Base-by-base conservation (phyloP, 2,329 filamentous ascomycete genomes). In the Fusarium sp. region DNA sequence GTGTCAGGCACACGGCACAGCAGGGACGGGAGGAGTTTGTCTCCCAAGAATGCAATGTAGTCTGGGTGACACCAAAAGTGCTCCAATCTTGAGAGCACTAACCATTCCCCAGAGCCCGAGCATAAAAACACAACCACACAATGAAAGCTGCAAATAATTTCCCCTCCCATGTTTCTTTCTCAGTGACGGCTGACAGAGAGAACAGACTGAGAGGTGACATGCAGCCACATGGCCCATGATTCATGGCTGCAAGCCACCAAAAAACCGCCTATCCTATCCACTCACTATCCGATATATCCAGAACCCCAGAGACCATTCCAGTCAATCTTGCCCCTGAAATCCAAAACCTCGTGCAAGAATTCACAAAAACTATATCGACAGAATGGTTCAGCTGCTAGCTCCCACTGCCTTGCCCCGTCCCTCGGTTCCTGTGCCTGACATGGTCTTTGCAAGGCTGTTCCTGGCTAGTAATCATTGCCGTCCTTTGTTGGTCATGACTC, bases 401-500 rank as follows among this genome's bases (percentile, higher is more conserved):
- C 33, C 45, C 30, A 39, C 44, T 54, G 15, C 44, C 42, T 47
- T 54, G 26, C 31, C 65, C 58, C 14, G 24, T 45, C 14, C 39
- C 56, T 70, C 28, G 57, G 66, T 57, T 48, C 70, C 66, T 70
- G 67, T 60, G 33, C 60, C 67, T 70, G 67, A 33, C 47, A 70
- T 58, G 36, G n/a, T 36, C 38, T 48, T 48, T 39, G 26, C 59
- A 58, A 70, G 22, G 53, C 57, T 68, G 70, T 73, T 73, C 70
- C 66, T 73, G 70, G 70, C 70, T 73, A 67, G 65, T 41, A 54
- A 68, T 54, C 65, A 58, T 71, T 71, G 53, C 53, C 56, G 47
- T 68, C 33, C 61, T 71, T 73, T 68, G 66, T 73, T 68, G 44
- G 48, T 7, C 70, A 71, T 71, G 70, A 73, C 66, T 72, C 70